These are phyloP conservation scores for Antrodiella citrinella DNA, from an alignment of 768 basidiomycete genomes.

Conservation along the genomic window DNA sequence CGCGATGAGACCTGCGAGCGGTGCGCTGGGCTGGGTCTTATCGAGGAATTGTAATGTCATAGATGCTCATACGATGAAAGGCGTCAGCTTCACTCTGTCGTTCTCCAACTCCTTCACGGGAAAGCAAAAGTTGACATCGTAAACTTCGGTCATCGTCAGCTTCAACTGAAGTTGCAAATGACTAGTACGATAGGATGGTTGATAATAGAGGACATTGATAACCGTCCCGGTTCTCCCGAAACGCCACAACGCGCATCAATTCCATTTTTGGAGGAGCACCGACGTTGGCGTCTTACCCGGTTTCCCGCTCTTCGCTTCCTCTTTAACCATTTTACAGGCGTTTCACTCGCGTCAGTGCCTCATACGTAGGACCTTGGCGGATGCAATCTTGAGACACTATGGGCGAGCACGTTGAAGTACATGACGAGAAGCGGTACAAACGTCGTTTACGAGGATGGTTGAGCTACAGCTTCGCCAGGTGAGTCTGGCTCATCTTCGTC, in stretches of 20 bases:
- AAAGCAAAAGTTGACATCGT: constrained; percentile 29
- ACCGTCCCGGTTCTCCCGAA: neutral
- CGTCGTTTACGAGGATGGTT: constrained; percentile 63
- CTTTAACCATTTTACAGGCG: neutral
- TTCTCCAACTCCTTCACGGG: constrained; percentile 27
- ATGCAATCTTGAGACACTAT: too few relatives aligned
- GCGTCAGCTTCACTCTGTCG: constrained; percentile 28
- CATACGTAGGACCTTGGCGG: too few relatives aligned
- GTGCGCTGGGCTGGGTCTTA: constrained; percentile 18
- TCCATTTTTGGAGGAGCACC: too few relatives aligned
- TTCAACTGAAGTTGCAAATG: neutral
- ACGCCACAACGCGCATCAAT: too few relatives aligned
- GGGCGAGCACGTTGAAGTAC: too few relatives aligned
- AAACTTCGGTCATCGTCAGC: constrained; percentile 10
- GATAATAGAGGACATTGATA: neutral
- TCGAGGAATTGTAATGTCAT: too few relatives aligned
- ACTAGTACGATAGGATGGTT: neutral
- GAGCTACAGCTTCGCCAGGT: constrained; percentile 83
- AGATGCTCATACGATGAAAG: constrained; percentile 25
- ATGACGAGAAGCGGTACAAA: constrained; percentile 16
- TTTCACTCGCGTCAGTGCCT: neutral
- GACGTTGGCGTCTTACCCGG: too few relatives aligned
- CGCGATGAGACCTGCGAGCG: constrained; percentile 30
- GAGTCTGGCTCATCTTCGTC: neutral
- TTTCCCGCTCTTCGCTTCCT: neutral